Conservation (phyloP, 768 basidiomycete genomes). For the Clitopilus hobsonii region DNA sequence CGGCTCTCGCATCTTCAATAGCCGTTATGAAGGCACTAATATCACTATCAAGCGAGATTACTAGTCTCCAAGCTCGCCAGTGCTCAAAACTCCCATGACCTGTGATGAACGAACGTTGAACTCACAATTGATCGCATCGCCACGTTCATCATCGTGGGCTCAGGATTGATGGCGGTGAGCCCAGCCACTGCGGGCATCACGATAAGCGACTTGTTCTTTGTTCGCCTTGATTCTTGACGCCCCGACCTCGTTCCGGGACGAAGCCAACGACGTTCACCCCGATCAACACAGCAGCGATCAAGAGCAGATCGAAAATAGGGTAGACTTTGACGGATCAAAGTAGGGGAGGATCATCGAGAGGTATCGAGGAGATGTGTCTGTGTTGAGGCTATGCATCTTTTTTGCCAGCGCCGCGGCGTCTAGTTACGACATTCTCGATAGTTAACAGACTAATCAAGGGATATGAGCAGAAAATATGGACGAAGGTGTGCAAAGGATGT, state of each 20-base stretch:
- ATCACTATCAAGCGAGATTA: no score
- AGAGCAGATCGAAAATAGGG: background rate
- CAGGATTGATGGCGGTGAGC: background rate
- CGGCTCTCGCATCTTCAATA: background rate
- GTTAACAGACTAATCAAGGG: no score
- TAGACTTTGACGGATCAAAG: background rate
- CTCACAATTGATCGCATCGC: background rate
- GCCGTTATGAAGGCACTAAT: background rate
- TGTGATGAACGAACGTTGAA: background rate
- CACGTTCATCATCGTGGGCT: background rate
- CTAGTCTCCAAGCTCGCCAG: no score
- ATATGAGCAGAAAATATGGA: no score
- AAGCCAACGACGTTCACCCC: background rate
- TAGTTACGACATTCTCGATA: no score
- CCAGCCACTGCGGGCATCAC: background rate
- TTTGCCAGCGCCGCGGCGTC: background rate
- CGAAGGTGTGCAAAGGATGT: no score
- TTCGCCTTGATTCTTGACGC: background rate
- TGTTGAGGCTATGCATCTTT: background rate
- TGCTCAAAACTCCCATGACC: background rate
- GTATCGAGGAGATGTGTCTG: background rate
- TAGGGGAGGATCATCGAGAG: background rate
- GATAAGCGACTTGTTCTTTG: background rate
- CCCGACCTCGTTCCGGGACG: background rate
- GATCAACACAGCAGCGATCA: background rate